Conservation (phyloP, 371 early-diverging fungal genomes). For the Syncephalastrum sp. region DNA sequence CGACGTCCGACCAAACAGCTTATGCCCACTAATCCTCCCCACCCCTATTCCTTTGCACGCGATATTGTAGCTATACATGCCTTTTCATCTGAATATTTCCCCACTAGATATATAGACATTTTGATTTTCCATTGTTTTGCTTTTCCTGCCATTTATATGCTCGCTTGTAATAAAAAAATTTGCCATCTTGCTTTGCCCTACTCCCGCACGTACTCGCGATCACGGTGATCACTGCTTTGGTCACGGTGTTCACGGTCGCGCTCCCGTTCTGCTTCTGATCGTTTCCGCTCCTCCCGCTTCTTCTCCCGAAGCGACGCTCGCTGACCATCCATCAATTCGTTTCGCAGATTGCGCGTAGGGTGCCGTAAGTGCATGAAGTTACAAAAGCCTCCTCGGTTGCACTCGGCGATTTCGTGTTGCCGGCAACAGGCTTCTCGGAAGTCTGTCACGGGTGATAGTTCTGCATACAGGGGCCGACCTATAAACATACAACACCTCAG, state of each 20-base stretch:
- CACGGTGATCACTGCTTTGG: no score
- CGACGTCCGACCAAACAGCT: no score
- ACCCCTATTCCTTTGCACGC: no score
- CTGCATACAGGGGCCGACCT: conserved; percentile 93
- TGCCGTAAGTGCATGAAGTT: conserved; percentile 98
- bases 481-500: conserved; percentile 1
- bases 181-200: no score
- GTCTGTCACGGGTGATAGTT: conserved; percentile 95
- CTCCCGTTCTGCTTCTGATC: conserved; percentile 25
- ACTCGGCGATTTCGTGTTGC: conserved; percentile 92
- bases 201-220: no score
- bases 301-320: conserved; percentile 59
- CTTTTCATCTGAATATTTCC: neutral
- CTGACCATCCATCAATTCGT: conserved; percentile 85
- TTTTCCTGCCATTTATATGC: neutral
- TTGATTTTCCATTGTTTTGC: neutral
- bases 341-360: conserved; percentile 70
- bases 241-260: no score
- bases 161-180: no score
- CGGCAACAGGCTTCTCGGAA: conserved; percentile 98
- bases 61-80: no score
- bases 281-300: conserved; percentile 35
- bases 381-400: conserved; percentile 96
- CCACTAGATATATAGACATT: no score
- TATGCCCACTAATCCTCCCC: no score